Percentiles rank a stretch among this genome's conserved stretches.
These are phyloP conservation scores for Acanthamoeba sp. DNA, from an alignment of 208 protist species.

Conservation along the genomic window DNA sequence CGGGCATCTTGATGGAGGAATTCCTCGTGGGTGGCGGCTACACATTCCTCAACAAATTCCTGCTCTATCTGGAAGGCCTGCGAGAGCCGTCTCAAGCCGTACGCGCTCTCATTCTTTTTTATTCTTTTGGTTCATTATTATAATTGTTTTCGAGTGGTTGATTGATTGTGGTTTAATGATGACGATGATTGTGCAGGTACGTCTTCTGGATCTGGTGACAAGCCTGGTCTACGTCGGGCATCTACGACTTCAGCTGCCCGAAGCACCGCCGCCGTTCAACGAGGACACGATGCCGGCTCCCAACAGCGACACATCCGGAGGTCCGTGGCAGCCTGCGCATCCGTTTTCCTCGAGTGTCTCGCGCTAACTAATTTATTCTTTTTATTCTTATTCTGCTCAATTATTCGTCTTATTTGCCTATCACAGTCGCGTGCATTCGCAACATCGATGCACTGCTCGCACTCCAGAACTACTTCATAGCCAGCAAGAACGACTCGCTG, in stretches of 20 bases:
- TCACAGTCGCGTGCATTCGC: constrained; percentile 8
- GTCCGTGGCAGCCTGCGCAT: not conserved
- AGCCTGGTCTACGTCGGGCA: constrained; percentile 31
- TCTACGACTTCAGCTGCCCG: not conserved
- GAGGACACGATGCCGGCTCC: constrained; percentile 53
- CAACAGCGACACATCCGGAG: constrained; percentile 23
- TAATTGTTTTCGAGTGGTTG: not conserved
- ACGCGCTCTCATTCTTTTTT: not conserved
- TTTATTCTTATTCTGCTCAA: not conserved
- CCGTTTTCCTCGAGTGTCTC: too few species aligned
- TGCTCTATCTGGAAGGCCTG: constrained; percentile 45
- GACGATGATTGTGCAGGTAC: too few species aligned
- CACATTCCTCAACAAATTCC: constrained; percentile 73
- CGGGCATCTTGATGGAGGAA: constrained; percentile 45
- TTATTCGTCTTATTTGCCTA: not conserved
- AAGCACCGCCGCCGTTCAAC: constrained; percentile 37
- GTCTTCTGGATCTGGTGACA: constrained; percentile 7
- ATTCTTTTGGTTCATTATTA: too few species aligned
- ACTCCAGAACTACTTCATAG: constrained; percentile 69
- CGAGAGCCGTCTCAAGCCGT: constrained; percentile 55
- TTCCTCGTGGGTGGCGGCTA: constrained; percentile 60
- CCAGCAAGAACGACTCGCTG: constrained; percentile 49
- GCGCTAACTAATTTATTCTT: not conserved
- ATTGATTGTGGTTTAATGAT: too few species aligned
- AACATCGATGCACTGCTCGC: constrained; percentile 67